Conservation (phyloP, 192 early-diverging fungal species). For the Umbelopsis ramanniana region DNA sequence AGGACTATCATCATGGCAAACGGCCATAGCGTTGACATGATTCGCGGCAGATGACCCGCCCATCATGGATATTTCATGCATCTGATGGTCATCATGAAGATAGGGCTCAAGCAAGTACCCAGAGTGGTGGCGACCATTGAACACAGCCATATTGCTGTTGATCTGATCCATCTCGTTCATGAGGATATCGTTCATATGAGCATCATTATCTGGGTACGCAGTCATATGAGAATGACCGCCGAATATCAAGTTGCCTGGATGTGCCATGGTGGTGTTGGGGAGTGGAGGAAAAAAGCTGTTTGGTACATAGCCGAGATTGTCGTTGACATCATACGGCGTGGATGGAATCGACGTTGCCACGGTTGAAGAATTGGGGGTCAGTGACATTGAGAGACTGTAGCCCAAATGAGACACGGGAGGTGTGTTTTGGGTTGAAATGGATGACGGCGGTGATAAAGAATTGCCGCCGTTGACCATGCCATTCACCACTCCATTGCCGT, state of each 20-base stretch:
- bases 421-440: neutral
- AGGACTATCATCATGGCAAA: neutral
- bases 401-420: neutral
- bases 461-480: neutral
- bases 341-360: neutral
- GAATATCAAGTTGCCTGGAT: neutral
- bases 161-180: neutral
- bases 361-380: neutral
- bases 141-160: neutral
- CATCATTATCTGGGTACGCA: neutral
- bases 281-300: slow-evolving; percentile 1
- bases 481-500: neutral
- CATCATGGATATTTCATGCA: neutral
- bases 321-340: slow-evolving; percentile 3
- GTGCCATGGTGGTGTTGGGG: neutral
- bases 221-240: neutral
- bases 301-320: neutral
- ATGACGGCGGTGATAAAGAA: neutral
- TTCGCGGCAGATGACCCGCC: neutral
- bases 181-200: slow-evolving; percentile 6
- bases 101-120: neutral
- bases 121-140: neutral
- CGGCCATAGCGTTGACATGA: neutral
- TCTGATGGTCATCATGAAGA: slow-evolving; percentile 2
- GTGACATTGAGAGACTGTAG: neutral